Base-by-base conservation (phyloP, 257 asterid species). In the Solanum sejunctum region DNA sequence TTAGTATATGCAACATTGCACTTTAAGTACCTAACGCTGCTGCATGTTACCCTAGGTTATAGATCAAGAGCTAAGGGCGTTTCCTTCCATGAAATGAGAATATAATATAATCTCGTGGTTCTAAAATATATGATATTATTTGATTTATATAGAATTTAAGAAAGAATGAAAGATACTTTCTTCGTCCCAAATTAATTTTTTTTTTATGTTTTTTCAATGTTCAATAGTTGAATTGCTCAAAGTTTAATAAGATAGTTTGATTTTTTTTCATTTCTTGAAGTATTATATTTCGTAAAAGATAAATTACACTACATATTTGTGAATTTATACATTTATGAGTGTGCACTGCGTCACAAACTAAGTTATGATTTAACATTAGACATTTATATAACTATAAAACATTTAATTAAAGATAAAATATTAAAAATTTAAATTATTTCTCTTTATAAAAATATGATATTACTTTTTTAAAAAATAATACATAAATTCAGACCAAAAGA, bases 41-140 rank as follows among this genome's bases (percentile, higher is more conserved):
- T 77, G 82, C 82, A 78, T 52, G 82, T 78, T 78, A 78, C 82
- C 64, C 64, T 78, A 78, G 43, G 64, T 26, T 51, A 26, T 78
- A 23, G 47, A 51, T 77, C 63, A 4, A 75, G 23, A 57, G 64
- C 26, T 57, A 57, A 75, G 61, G 61, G 45, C 1, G 23, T 75
- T 75, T 77, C 13, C 17, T 23, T 77, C n/a, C 21, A 0, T 16
- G 23, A 15, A 23, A 8, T 51, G 43, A 49, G 43, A 75, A 77
- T 15, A 23, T 77, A 23, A 77, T 45, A 73, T 5, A 20, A 0
- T 32, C 2, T 11, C 5, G 11, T 8, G 5, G 10, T 6, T 5
- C 12, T 7, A 21, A 12, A 21, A 12, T 61, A 61, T 2, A 1
- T 23, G 2, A 17, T 9, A 0, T 23, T 7, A 0, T 12, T 23